These are phyloP conservation scores for Mycena capillaripes DNA, from an alignment of 768 basidiomycete genomes.

Conservation along the genomic window DNA sequence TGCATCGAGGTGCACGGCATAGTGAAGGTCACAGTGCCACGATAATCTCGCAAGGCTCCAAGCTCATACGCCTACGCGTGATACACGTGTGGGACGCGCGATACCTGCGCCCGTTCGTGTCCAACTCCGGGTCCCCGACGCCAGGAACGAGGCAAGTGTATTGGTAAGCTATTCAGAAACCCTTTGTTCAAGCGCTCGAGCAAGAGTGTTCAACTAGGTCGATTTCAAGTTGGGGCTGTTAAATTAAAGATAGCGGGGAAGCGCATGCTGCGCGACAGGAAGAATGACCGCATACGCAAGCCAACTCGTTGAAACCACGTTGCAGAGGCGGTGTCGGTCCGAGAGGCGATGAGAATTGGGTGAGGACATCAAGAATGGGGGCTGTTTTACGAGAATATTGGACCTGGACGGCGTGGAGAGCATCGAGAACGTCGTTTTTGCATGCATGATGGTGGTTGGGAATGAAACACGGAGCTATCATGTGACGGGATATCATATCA, in stretches of 20 bases:
- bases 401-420: not conserved
- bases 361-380: not conserved
- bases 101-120: not conserved
- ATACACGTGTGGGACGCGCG: constrained; percentile 23
- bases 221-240: not conserved
- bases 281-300: not conserved
- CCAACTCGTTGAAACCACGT: constrained; percentile 32
- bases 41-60: constrained; percentile 34
- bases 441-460: not conserved
- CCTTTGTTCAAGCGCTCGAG: not conserved
- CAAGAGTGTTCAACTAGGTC: not conserved
- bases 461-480: no score
- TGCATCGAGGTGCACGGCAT: constrained; percentile 33
- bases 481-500: no score
- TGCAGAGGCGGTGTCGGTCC: constrained; percentile 18
- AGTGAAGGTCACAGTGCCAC: constrained; percentile 18
- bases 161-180: not conserved
- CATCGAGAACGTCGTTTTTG: not conserved
- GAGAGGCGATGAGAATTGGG: not conserved
- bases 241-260: constrained; percentile 19
- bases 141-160: not conserved
- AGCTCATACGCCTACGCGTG: constrained; percentile 6
- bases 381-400: not conserved
- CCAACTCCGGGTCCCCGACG: constrained; percentile 2
- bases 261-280: constrained; percentile 12